Conservation (phyloP, 768 basidiomycete genomes). For the Naganishia friedmannii region DNA sequence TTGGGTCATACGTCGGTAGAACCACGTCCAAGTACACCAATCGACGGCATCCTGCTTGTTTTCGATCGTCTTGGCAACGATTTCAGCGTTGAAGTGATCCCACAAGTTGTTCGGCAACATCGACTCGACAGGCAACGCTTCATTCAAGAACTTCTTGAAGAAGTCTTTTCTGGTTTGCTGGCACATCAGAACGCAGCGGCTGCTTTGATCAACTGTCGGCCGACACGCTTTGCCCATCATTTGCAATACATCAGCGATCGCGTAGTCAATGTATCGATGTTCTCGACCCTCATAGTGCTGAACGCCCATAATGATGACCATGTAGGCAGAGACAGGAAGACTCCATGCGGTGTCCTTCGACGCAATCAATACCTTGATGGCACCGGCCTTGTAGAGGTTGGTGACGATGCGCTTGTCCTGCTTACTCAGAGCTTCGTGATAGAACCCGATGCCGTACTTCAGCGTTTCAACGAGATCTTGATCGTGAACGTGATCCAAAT, state of each 20-base stretch:
- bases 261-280: conserved; percentile 95
- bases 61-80: conserved; percentile 96
- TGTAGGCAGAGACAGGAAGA: conserved; percentile 86
- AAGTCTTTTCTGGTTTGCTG: conserved; percentile 98
- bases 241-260: conserved; percentile 95
- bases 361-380: conserved; percentile 88
- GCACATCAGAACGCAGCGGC: conserved; percentile 93
- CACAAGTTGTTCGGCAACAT: conserved; percentile 88
- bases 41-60: conserved; percentile 94
- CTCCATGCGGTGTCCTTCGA: conserved; percentile 98
- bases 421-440: conserved; percentile 86
- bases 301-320: conserved; percentile 99
- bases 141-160: conserved; percentile 95
- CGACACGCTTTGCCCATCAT: conserved; percentile 99
- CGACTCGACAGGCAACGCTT: conserved; percentile 96
- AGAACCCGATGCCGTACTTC: conserved; percentile 87
- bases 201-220: conserved; percentile 78
- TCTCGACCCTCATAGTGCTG: conserved; percentile 95
- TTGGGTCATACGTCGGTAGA: conserved; percentile 95
- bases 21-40: conserved; percentile 95
- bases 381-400: conserved; percentile 85
- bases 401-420: conserved; percentile 94
- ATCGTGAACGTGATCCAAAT: conserved; percentile 80
- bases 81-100: conserved; percentile 97
- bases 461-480: conserved; percentile 71